These are phyloP conservation scores for Caryopteris hybrid DNA, from an alignment of 305 asterid genomes.

Conservation along the genomic window DNA sequence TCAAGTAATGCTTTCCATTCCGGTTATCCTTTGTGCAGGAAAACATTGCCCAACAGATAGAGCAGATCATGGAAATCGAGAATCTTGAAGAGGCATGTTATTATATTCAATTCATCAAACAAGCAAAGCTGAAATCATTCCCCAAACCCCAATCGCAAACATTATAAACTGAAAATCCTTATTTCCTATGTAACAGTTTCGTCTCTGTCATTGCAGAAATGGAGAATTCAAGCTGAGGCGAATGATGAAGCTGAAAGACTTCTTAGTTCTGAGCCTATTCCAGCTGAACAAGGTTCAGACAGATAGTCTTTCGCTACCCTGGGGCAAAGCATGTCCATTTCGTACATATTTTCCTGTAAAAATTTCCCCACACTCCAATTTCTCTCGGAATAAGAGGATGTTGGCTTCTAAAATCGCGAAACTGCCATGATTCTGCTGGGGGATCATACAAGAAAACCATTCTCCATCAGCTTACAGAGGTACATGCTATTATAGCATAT, in stretches of 20 bases:
- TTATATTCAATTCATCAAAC: constrained; percentile 1
- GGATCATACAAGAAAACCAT: neutral
- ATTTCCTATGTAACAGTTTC: neutral
- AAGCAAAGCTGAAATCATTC: constrained; percentile 1
- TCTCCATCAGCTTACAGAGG: neutral
- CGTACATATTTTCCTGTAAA: neutral
- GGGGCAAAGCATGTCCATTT: neutral
- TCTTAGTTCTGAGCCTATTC: constrained; percentile 64
- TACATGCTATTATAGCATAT: neutral
- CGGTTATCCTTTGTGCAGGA: constrained; percentile 55
- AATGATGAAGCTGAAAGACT: constrained; percentile 91
- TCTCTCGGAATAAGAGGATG: constrained; percentile 3
- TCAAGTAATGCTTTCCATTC: neutral
- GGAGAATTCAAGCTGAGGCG: constrained; percentile 93
- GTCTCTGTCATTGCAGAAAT: constrained; percentile 53
- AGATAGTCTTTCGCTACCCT: constrained; percentile 20
- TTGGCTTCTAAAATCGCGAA: neutral
- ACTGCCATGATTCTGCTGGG: neutral
- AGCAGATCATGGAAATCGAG: constrained; percentile 90
- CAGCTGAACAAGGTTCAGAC: constrained; percentile 47
- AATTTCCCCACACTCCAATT: neutral
- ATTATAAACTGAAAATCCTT: neutral
- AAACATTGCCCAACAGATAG: constrained; percentile 75
- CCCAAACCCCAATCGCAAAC: neutral
- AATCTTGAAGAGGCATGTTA: constrained; percentile 87